phyloP scores from a whole-genome alignment of 1,284 basidiomycete genomes.

The Entoloma clypeatum region DNA sequence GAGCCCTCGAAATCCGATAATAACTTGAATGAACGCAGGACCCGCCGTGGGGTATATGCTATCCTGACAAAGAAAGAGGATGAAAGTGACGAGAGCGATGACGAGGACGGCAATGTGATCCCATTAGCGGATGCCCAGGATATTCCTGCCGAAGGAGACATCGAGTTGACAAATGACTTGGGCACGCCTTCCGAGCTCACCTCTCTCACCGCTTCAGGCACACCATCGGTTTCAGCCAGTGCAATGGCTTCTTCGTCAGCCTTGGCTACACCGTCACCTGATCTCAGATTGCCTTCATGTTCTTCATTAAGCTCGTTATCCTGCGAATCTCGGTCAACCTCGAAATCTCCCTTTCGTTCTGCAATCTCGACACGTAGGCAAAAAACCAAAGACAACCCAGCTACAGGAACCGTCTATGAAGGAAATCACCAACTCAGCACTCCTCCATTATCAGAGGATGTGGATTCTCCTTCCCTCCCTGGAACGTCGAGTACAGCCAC shows the following conservation, averaged over 20 bases:
- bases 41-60: slow-evolving; percentile 73
- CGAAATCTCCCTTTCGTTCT: slow-evolving; percentile 42
- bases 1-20: slow-evolving; percentile 31
- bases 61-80: slow-evolving; percentile 54
- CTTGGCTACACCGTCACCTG: slow-evolving; percentile 28
- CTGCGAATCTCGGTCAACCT: slow-evolving; percentile 24
- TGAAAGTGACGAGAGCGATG: slow-evolving; percentile 51
- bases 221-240: slow-evolving; percentile 30
- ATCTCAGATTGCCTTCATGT: slow-evolving; percentile 26
- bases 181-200: slow-evolving; percentile 46
- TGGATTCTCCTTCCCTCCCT: slow-evolving; percentile 17
- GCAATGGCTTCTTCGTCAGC: slow-evolving; percentile 24
- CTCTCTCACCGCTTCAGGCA: slow-evolving; percentile 39
- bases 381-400: slow-evolving; percentile 36
- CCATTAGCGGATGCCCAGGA: slow-evolving; percentile 44
- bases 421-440: slow-evolving; percentile 24
- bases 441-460: slow-evolving; percentile 28
- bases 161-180: slow-evolving; percentile 49
- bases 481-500: slow-evolving; percentile 20
- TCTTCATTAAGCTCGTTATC: slow-evolving; percentile 37
- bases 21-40: slow-evolving; percentile 69
- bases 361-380: slow-evolving; percentile 60
- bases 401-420: too few relatives aligned
- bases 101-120: slow-evolving; percentile 42
- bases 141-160: slow-evolving; percentile 43